Base-by-base conservation (phyloP, 352 stramenopile species). In the Phytophthora foliorum region DNA sequence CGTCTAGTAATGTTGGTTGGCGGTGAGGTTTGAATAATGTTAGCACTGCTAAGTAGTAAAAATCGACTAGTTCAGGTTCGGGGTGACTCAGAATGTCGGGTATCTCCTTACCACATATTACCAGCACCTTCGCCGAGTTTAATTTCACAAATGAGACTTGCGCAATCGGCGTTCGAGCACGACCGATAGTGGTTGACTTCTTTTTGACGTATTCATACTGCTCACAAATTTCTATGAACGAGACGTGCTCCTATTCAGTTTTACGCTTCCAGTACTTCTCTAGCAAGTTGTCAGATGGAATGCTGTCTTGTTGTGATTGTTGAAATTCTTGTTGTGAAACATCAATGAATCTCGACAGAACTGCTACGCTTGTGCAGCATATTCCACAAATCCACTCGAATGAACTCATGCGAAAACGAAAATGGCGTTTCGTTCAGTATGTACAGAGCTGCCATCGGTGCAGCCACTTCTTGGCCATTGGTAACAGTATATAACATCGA, bases 221-320 rank as follows among this genome's bases (percentile, higher is more conserved):
- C 27, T 67, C 59, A 19, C 59, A 67, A 41, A 50, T 52, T 4
- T 60, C 49, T 19, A 67, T 60, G 39, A 67, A 67, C 1, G 25
- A 3, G 3, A 55, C 19, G 2, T 7, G 2, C 1, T n/a, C 53
- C 4, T 59, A 24, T 0, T 11, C 10, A 1, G 1, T 0, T 5
- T 21, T 22, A 41, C 48, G 52, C 8, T 36, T 56, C 46, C 62
- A 64, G 21, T 70, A 70, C 17, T 56, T 64, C 24, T 70, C 53
- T 0, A 70, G 38, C 2, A 44, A 2, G 1, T 29, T 69, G 16
- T 53, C 17, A 4, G 51, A 24, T 6, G 24, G 51, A 27, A 46
- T 41, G 34, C 16, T 49, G 4, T 8, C 24, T 13, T 34, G 25
- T 51, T 8, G 2, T 9, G 9, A 10, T 21, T 36, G 10, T 21